Evolutionary conservation across 73 alveolate species (phyloP).

Genomic region (Paraurostyla sp.): DNA sequence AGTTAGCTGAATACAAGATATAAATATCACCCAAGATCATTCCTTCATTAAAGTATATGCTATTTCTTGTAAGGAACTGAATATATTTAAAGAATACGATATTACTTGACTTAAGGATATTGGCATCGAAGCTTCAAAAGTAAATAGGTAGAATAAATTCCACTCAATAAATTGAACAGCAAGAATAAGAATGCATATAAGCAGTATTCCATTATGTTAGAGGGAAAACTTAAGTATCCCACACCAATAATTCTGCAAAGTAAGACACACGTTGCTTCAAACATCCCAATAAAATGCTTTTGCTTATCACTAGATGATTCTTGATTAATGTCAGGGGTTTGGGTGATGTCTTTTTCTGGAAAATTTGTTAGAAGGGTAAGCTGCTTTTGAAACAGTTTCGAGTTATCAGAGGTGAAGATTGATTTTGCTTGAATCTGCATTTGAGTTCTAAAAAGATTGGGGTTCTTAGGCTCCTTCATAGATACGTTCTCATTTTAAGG

Average conservation of each 20-base stretch:
- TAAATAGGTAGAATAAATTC: not conserved
- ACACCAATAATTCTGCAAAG: not conserved
- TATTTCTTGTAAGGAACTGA: constrained; percentile 13
- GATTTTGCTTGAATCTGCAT: too few species aligned
- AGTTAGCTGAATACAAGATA: not conserved
- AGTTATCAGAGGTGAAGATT: too few species aligned
- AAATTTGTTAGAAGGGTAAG: too few species aligned
- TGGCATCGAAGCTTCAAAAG: not conserved
- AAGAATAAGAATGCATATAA: not conserved
- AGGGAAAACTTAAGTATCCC: not conserved
- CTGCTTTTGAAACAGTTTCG: too few species aligned
- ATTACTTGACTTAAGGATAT: not conserved
- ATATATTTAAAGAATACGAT: not conserved
- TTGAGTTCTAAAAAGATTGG: too few species aligned
- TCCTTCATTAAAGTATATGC: not conserved
- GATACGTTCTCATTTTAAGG: too few species aligned
- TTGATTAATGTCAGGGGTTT: too few species aligned
- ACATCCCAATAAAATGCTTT: not conserved
- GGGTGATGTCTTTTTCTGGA: too few species aligned
- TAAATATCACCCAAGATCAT: not conserved
- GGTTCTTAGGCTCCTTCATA: too few species aligned
- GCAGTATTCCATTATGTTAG: not conserved
- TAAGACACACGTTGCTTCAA: not conserved
- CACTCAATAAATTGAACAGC: not conserved
- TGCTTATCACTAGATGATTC: too few species aligned